These are phyloP conservation scores for Eucommia ulmoides DNA, from an alignment of 257 asterid genomes.

Conservation along the genomic window DNA sequence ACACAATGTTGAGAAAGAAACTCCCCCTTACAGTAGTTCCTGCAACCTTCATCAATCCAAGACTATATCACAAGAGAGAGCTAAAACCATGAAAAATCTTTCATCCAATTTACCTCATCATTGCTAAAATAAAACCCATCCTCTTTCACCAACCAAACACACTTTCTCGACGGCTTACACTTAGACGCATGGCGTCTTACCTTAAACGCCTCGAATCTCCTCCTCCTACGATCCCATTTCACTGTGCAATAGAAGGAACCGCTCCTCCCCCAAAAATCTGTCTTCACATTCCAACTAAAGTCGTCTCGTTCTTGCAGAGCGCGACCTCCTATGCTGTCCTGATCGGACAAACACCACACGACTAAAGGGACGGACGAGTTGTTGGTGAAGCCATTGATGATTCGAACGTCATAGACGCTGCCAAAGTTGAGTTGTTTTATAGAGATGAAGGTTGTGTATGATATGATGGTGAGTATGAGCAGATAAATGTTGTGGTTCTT, in stretches of 20 bases:
- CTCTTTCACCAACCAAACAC: slow-evolving; percentile 43
- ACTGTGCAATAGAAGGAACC: slow-evolving; percentile 26
- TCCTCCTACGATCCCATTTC: slow-evolving; percentile 24
- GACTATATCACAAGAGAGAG: too few relatives aligned
- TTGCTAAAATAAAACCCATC: slow-evolving; percentile 40
- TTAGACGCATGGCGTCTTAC: slow-evolving; percentile 17
- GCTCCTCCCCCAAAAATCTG: slow-evolving; percentile 6
- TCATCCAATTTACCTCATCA: slow-evolving; percentile 24
- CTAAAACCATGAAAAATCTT: slow-evolving; percentile 21
- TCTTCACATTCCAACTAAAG: slow-evolving; percentile 27
- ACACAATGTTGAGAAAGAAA: too few relatives aligned
- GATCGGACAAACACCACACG: slow-evolving; percentile 29
- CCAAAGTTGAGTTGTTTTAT: slow-evolving; percentile 7
- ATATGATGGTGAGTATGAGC: slow-evolving; percentile 11
- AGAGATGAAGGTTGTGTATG: slow-evolving; percentile 8
- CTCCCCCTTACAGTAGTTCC: too few relatives aligned
- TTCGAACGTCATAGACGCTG: slow-evolving; percentile 19
- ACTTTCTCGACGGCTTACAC: slow-evolving; percentile 19
- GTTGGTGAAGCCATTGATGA: slow-evolving; percentile 45
- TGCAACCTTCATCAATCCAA: too few relatives aligned
- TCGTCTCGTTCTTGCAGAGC: slow-evolving; percentile 47
- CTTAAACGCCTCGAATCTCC: slow-evolving; percentile 24
- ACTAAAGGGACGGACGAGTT: slow-evolving; percentile 41
- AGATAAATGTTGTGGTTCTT: slow-evolving; percentile 8
- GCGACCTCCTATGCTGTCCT: slow-evolving; percentile 27